phyloP scores from a whole-genome alignment of 2,329 filamentous ascomycete species.

The Fusarium sp. region DNA sequence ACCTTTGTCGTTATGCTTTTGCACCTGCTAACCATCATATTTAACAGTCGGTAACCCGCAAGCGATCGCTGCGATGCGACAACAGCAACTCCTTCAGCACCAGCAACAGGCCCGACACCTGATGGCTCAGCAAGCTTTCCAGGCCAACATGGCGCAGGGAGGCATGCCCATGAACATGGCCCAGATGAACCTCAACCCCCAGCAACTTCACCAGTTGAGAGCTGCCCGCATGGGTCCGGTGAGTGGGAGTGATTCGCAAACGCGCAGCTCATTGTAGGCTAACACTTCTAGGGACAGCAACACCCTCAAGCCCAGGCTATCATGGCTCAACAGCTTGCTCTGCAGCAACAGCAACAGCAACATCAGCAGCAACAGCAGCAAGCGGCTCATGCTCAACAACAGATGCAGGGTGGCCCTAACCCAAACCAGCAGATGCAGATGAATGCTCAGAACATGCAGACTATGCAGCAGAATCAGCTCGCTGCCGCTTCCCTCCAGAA shows the following conservation, averaged over 20 bases:
- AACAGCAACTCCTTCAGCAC: slow-evolving; percentile 66
- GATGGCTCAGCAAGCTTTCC: slow-evolving; percentile 67
- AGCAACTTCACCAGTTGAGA: slow-evolving; percentile 65
- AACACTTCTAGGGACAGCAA: slow-evolving; percentile 40
- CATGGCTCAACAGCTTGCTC: slow-evolving; percentile 57
- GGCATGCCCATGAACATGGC: slow-evolving; percentile 65
- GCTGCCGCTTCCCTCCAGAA: slow-evolving; percentile 46
- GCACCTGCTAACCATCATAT: slow-evolving; percentile 22
- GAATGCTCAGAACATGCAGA: slow-evolving; percentile 60
- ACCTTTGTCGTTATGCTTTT: neutral
- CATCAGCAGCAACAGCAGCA: slow-evolving; percentile 47
- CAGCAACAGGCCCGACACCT: slow-evolving; percentile 68
- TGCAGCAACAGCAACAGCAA: slow-evolving; percentile 53
- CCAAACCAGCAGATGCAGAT: slow-evolving; percentile 62
- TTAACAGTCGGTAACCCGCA: slow-evolving; percentile 52
- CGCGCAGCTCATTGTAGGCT: slow-evolving; percentile 15
- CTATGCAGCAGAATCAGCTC: slow-evolving; percentile 57
- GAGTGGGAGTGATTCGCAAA: slow-evolving; percentile 38
- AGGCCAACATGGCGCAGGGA: slow-evolving; percentile 61
- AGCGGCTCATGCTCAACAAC: slow-evolving; percentile 53
- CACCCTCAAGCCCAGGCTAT: slow-evolving; percentile 52
- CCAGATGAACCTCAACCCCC: slow-evolving; percentile 63
- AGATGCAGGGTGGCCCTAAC: slow-evolving; percentile 56
- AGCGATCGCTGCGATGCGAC: slow-evolving; percentile 59
- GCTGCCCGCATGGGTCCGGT: slow-evolving; percentile 57